Evolutionary conservation across 306 rosid genomes (phyloP).

Genomic region (Castanea crenata): DNA sequence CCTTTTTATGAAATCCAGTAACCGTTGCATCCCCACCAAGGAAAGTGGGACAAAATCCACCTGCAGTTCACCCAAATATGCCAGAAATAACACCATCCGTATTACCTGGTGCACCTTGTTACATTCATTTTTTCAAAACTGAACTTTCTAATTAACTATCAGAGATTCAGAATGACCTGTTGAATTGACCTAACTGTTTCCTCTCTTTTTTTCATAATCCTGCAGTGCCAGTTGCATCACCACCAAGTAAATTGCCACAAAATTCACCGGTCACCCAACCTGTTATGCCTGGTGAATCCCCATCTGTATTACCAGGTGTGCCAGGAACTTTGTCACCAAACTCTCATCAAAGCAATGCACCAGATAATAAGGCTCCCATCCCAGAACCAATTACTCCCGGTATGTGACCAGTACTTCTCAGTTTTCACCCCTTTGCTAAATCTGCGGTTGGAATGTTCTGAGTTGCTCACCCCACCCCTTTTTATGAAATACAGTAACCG

Average conservation of each 20-base stretch:
- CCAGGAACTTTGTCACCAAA: constrained; percentile 55
- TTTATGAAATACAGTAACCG: constrained; percentile 30
- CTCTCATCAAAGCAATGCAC: constrained; percentile 35
- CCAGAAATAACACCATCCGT: constrained; percentile 29
- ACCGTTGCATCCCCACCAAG: constrained; percentile 38
- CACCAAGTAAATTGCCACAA: constrained; percentile 39
- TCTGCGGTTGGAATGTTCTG: constrained; percentile 9
- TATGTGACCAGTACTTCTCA: constrained; percentile 27
- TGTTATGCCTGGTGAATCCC: constrained; percentile 42
- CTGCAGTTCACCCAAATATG: constrained; percentile 14
- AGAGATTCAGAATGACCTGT: background rate
- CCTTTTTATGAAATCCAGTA: constrained; percentile 28
- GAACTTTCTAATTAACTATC: background rate
- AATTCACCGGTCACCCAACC: constrained; percentile 45
- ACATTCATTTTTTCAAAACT: background rate
- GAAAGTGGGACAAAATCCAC: constrained; percentile 22
- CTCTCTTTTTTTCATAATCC: constrained; percentile 9
- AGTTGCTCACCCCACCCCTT: background rate
- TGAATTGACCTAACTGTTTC: constrained; percentile 20
- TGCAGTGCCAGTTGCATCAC: constrained; percentile 48
- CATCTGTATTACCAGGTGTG: constrained; percentile 52
- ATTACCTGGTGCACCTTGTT: constrained; percentile 31
- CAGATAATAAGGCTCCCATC: constrained; percentile 41
- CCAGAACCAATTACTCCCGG: constrained; percentile 55
- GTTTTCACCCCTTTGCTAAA: constrained; percentile 18